These are phyloP conservation scores for Gossypium mustelinum DNA, from an alignment of 345 rosid species.

Conservation along the genomic window DNA sequence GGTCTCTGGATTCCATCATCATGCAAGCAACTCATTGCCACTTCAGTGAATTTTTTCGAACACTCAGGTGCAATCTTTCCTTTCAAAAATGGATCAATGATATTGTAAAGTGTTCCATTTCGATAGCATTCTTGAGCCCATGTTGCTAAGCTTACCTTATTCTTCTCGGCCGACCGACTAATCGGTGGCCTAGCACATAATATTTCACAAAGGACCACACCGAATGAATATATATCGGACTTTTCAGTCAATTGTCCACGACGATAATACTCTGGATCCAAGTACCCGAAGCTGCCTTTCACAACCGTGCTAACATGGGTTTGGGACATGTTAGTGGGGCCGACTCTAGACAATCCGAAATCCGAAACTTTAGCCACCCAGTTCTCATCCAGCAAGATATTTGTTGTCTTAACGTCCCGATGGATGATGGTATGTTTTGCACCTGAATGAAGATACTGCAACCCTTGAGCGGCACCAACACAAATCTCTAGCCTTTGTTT, in stretches of 20 bases:
- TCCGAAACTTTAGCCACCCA: slow-evolving; percentile 25
- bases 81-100: slow-evolving; percentile 21
- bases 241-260: slow-evolving; percentile 26
- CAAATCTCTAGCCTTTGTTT: slow-evolving; percentile 29
- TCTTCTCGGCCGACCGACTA: not conserved
- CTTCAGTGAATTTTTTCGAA: slow-evolving; percentile 18
- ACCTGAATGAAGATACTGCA: slow-evolving; percentile 32
- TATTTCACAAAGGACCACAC: slow-evolving; percentile 29
- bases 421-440: slow-evolving; percentile 18
- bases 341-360: slow-evolving; percentile 27
- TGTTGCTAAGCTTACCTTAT: slow-evolving; percentile 14
- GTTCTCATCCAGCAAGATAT: slow-evolving; percentile 16
- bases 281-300: slow-evolving; percentile 28
- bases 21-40: slow-evolving; percentile 19
- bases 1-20: slow-evolving; percentile 24
- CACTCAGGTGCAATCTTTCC: slow-evolving; percentile 5
- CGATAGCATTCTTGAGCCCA: slow-evolving; percentile 12
- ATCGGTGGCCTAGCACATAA: slow-evolving; percentile 23
- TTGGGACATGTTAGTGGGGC: slow-evolving; percentile 14
- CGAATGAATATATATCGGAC: slow-evolving; percentile 33
- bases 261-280: slow-evolving; percentile 26
- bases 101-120: slow-evolving; percentile 18
- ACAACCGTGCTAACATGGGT: slow-evolving; percentile 29
- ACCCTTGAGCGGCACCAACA: slow-evolving; percentile 25
- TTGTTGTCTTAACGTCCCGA: slow-evolving; percentile 14